Conservation (phyloP, 306 rosid species). For the barrel medic (Medicago truncatula) region MtrunA17r5.0-ANR NC_053042.1:45898501-45899000, state of each 20-base stretch:
- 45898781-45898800: neutral
- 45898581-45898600: conserved; percentile 88
- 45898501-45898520: conserved; percentile 8
- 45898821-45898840: conserved; percentile 24
- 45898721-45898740: conserved; percentile 31
- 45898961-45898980: conserved; percentile 13
- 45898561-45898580: neutral
- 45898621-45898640: conserved; percentile 87
- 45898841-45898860: neutral
- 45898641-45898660: conserved; percentile 98
- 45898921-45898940: neutral
- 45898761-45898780: conserved; percentile 18
- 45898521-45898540: conserved; percentile 23
- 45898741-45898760: conserved; percentile 19
- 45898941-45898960: conserved; percentile 22
- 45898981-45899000: conserved; percentile 1
- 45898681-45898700: conserved; percentile 14
- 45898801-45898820: neutral
- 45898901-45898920: conserved; percentile 28
- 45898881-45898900: conserved; percentile 20
- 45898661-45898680: conserved; percentile 84
- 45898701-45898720: conserved; percentile 26
- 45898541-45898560: conserved; percentile 24
- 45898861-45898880: neutral
- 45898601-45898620: conserved; percentile 74